A percentile compares a stretch with the other conserved stretches of the same genome.
Evolutionary conservation across 129 eudicot species (phyloP).

Genomic region (Saussurea involucrata): DNA sequence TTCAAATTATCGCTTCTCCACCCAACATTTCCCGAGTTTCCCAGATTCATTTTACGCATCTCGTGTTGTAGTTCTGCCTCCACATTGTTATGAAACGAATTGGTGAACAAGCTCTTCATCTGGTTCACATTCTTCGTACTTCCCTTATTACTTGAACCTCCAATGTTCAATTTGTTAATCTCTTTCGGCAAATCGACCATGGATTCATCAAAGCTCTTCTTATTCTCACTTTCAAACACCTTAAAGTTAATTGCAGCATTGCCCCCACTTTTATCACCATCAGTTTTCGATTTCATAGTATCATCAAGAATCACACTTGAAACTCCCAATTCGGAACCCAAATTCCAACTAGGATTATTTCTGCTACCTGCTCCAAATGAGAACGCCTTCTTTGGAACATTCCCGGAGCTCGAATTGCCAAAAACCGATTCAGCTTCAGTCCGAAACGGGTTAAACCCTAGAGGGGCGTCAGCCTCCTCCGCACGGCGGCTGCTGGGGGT

Average conservation of each 20-base stretch:
- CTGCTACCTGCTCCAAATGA: slow-evolving; percentile 33
- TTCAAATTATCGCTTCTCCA: slow-evolving; percentile 2
- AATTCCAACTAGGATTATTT: not conserved
- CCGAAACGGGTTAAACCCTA: slow-evolving; percentile 44
- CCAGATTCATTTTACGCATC: slow-evolving; percentile 59
- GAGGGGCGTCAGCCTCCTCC: slow-evolving; percentile 11
- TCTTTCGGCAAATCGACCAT: slow-evolving; percentile 41
- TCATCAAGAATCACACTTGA: slow-evolving; percentile 35
- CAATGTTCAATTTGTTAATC: slow-evolving; percentile 43
- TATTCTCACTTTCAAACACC: slow-evolving; percentile 12
- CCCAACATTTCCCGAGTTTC: slow-evolving; percentile 8
- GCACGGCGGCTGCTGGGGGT: slow-evolving; percentile 7
- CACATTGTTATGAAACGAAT: slow-evolving; percentile 21
- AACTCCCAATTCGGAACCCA: not conserved
- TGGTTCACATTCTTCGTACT: not conserved
- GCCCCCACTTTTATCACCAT: not conserved
- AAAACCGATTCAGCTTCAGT: slow-evolving; percentile 7
- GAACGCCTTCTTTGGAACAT: slow-evolving; percentile 21
- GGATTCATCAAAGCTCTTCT: slow-evolving; percentile 9
- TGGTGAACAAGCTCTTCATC: slow-evolving; percentile 5
- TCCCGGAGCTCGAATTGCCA: not conserved
- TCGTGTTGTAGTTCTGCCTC: slow-evolving; percentile 40
- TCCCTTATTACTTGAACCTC: slow-evolving; percentile 6
- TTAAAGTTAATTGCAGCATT: slow-evolving; percentile 24
- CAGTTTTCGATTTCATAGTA: slow-evolving; percentile 43